phyloP scores from a whole-genome alignment of 495 filamentous ascomycete species.

The Annulohypoxylon bovei region DNA sequence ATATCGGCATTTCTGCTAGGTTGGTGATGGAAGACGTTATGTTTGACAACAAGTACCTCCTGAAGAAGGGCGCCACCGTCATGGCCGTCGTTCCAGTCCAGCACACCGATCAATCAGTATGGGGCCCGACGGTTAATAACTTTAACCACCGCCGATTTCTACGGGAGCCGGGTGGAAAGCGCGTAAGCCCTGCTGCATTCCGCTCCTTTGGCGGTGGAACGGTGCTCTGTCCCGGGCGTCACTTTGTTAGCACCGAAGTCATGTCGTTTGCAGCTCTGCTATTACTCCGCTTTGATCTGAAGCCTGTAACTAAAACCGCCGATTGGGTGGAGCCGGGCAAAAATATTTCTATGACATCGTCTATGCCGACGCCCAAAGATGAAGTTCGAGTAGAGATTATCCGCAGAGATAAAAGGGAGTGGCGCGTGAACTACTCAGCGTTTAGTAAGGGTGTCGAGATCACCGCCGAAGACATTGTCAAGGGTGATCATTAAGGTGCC shows the following conservation, averaged over 20 bases:
- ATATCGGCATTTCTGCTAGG: constrained; percentile 15
- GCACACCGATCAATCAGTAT: neutral
- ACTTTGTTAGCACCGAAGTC: neutral
- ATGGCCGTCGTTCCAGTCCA: neutral
- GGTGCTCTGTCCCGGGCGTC: neutral
- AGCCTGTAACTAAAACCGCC: neutral
- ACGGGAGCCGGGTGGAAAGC: neutral
- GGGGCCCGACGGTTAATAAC: neutral
- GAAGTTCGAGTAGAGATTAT: neutral
- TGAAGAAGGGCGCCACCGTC: constrained; percentile 39
- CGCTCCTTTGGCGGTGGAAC: neutral
- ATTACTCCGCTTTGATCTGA: neutral
- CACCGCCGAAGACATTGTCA: neutral
- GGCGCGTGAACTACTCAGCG: neutral
- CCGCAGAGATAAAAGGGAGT: neutral
- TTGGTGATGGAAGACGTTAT: constrained; percentile 39
- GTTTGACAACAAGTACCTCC: constrained; percentile 42
- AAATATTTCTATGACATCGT: neutral
- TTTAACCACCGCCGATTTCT: neutral
- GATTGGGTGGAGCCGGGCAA: neutral
- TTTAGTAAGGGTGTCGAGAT: neutral
- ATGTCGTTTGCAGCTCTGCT: neutral
- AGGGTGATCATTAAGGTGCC: too few species aligned
- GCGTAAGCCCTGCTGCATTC: neutral
- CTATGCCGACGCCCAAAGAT: neutral